Evolutionary conservation across 2,329 filamentous ascomycete species (phyloP).

Genomic region (Xylaria sp.): DNA sequence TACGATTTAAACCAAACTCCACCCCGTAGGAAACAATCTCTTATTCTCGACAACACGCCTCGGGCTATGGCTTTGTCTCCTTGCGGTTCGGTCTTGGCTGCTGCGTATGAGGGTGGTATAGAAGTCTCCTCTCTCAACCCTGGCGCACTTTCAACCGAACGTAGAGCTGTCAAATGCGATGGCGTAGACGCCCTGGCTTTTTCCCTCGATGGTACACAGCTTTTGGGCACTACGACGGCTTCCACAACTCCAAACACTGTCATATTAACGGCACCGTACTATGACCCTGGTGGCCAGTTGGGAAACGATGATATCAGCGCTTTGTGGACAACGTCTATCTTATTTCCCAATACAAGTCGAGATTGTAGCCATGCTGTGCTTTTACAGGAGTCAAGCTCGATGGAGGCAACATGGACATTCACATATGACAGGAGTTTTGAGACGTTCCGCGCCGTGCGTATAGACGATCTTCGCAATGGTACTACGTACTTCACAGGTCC

Average conservation of each 20-base stretch:
- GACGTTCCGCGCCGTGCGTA: slow-evolving; percentile 80
- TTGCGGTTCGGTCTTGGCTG: slow-evolving; percentile 82
- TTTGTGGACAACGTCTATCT: slow-evolving; percentile 86
- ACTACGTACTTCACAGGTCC: slow-evolving; percentile 84
- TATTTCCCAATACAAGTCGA: slow-evolving; percentile 83
- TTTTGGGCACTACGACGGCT: slow-evolving; percentile 78
- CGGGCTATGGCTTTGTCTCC: slow-evolving; percentile 83
- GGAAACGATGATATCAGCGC: slow-evolving; percentile 75
- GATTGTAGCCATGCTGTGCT: slow-evolving; percentile 82
- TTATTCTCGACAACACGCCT: slow-evolving; percentile 82
- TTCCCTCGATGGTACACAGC: slow-evolving; percentile 80
- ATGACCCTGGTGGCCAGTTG: slow-evolving; percentile 75
- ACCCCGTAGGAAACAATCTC: slow-evolving; percentile 76
- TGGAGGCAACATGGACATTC: slow-evolving; percentile 80
- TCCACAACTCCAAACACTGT: slow-evolving; percentile 75
- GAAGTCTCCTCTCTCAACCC: slow-evolving; percentile 82
- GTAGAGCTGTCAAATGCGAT: slow-evolving; percentile 81
- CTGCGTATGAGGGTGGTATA: slow-evolving; percentile 88
- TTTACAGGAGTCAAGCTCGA: slow-evolving; percentile 68
- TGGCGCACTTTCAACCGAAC: slow-evolving; percentile 71
- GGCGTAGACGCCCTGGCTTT: slow-evolving; percentile 79
- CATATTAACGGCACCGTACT: slow-evolving; percentile 82
- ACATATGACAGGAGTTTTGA: slow-evolving; percentile 81
- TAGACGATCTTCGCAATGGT: slow-evolving; percentile 79
- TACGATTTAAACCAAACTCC: slow-evolving; percentile 75